Base-by-base conservation (phyloP, 345 rosid genomes). In the Murraya koenigii region DNA sequence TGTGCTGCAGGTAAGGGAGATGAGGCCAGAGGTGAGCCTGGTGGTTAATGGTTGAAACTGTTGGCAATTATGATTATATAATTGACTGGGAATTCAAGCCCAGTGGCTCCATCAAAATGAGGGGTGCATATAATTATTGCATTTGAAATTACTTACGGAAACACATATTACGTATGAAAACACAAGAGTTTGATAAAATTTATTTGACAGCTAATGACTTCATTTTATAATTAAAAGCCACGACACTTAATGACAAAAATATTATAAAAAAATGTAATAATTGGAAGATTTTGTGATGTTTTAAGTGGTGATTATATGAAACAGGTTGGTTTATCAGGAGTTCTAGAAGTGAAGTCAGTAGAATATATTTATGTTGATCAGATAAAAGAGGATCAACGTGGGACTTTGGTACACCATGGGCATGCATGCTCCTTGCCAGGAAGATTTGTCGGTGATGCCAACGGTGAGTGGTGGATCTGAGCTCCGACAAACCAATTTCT, bases 291-390 rank as follows among this genome's bases (percentile, higher is more conserved):
- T 67, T 39, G 26, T 71, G 10, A 30, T 62, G 22, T 30, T 28
- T 28, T 11, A 26, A 17, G 62, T 65, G 14, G 70, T 79, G 64
- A 26, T 63, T 71, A 80, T 6, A 5, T 67, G 61, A 33, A 8
- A 69, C 79, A 88, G 90, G 87, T 87, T 4, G 88, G 91, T 3
- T 44, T 86, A 74, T 87, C 87, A n/a, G 94, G 92, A 58, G 80
- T 87, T 38, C n/a, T 87, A 49, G 87, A 84, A 76, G 86, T 87
- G 52, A 87, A 77, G 56, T 82, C 82, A 9, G 82, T 82, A 2
- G 71, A 59, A 23, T 84, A 84, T 67, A 67, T 62, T 17, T 85
- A 82, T 77, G 72, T 38, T 1, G 83, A 85, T 15, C 84, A 90
- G 56, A 86, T 84, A 59, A 67, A 81, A 26, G 86, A 79, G 22